Evolutionary conservation across 2,329 filamentous ascomycete genomes (phyloP).

Genomic region (Venturia asperata): DNA sequence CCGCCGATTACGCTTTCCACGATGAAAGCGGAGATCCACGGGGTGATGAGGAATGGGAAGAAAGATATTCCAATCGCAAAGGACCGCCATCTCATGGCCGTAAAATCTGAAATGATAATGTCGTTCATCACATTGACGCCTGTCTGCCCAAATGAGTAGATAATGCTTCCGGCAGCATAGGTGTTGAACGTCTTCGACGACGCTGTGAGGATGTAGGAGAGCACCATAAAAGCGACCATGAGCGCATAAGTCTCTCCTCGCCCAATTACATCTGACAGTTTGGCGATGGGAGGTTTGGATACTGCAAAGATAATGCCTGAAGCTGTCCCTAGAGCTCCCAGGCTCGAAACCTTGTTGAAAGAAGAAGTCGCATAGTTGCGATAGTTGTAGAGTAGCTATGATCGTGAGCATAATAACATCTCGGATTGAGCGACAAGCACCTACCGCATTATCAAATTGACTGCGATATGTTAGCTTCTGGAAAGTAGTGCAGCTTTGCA

Average conservation of each 20-base stretch:
- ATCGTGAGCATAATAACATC: constrained; percentile 31
- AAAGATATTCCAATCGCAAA: constrained; percentile 36
- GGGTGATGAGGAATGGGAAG: constrained; percentile 36
- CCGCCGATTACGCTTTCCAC: constrained; percentile 34
- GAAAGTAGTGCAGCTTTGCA: background rate
- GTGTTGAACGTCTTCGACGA: constrained; percentile 31
- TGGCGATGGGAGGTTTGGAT: constrained; percentile 37
- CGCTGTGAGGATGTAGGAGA: constrained; percentile 36
- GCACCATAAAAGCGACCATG: constrained; percentile 31
- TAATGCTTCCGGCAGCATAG: constrained; percentile 34
- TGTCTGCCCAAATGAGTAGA: constrained; percentile 34
- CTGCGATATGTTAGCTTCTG: background rate
- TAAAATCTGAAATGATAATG: constrained; percentile 38
- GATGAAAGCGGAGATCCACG: constrained; percentile 38
- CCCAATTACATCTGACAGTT: constrained; percentile 38
- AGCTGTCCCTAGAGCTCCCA: constrained; percentile 33
- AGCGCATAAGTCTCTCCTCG: constrained; percentile 34
- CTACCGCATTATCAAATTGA: constrained; percentile 5
- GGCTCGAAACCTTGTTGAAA: constrained; percentile 33
- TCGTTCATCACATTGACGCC: constrained; percentile 37
- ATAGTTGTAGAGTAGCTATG: constrained; percentile 28
- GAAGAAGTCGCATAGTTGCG: constrained; percentile 37
- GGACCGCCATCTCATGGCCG: constrained; percentile 35
- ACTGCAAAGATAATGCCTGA: constrained; percentile 35
- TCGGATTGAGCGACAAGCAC: constrained; percentile 28